Evolutionary conservation across 2,329 filamentous ascomycete genomes (phyloP), one percentile per base, ranked within the genome.

Genomic region (Davidsoniella virescens): DNA sequence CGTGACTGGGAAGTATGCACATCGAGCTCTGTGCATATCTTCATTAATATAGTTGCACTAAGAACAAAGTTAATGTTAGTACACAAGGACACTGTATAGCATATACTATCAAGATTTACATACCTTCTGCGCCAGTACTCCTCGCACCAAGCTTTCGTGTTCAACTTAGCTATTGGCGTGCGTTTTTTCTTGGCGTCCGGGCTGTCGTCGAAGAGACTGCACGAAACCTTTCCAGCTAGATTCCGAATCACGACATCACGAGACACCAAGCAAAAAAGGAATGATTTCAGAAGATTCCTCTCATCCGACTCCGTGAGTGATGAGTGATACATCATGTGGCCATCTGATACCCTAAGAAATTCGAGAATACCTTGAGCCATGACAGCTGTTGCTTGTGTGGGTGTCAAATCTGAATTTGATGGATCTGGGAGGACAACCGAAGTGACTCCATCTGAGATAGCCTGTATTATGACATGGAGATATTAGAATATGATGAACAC

Each of bases 121-220:
- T 43, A 74, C 71, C 72, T 75, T 54, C 73, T 61, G 45, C 62
- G 67, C 74, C 74, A 78, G 44, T 78, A 70, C 45, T 67, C 67
- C 16, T 60, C 57, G 46, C 65, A 68, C 52, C 71, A 67, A 16
- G 55, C 57, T 33, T 60, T 56, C 3, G 66, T 64, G 18, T 60
- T 60, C 4, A 69, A 57, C n/a, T 59, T 61, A 44, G 63, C 63
- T 14, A 64, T 62, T 8, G 61, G 59, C 29, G 61, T 63, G 47
- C 69, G 55, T 25, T 61, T 62, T 14, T 61, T 58, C 9, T 69
- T 55, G 9, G 68, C 57, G 4, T 57, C 52, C 54, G 43, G 64
- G 59, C 41, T 46, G 10, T 64, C 62, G 2, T 63, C 59, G 51
- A 76, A 69, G n/a, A 78, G 61, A 42, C 65, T 66, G 51, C 65